Percentiles rank a stretch among this genome's conserved stretches.
Conservation (phyloP, 176 grass and related monocot genomes). For the Cenchrus fungigraminus region DNA sequence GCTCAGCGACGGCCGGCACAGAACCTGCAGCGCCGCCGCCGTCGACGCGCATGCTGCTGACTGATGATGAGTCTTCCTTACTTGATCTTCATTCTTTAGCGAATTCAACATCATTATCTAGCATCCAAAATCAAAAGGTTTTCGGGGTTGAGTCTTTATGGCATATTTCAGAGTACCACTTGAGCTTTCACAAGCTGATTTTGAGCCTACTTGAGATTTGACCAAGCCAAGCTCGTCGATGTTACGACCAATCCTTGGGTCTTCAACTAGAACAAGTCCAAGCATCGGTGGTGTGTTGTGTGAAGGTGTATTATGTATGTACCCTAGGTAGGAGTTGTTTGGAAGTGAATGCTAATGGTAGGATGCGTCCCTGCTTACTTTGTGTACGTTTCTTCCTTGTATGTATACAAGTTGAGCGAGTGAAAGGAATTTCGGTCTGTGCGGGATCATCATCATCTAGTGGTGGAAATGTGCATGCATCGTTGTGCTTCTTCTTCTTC, state of each 20-base stretch:
- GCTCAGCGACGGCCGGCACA: conserved; percentile 39
- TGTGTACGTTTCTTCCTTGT: too few species aligned
- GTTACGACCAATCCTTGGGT: conserved; percentile 79
- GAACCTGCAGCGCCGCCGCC: conserved; percentile 24
- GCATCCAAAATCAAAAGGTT: too few species aligned
- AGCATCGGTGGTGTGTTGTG: background rate
- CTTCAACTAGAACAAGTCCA: conserved; percentile 54
- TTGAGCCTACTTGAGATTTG: background rate
- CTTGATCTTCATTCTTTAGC: background rate
- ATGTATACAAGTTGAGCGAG: too few species aligned
- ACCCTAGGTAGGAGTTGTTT: background rate
- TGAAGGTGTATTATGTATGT: background rate
- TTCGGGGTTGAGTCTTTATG: background rate
- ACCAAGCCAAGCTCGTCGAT: background rate
- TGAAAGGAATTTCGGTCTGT: too few species aligned
- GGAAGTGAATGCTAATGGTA: too few species aligned
- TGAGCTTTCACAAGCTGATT: background rate
- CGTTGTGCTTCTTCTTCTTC: too few species aligned
- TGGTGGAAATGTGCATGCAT: too few species aligned
- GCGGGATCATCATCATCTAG: too few species aligned
- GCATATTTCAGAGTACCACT: background rate
- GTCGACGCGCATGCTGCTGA: too few species aligned
- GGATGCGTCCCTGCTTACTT: too few species aligned
- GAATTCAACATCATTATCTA: too few species aligned
- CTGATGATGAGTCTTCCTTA: background rate